Evolutionary conservation across 2,329 filamentous ascomycete genomes (phyloP), one percentile per base, ranked within the genome.

Genomic region (Cladosporium sp.): DNA sequence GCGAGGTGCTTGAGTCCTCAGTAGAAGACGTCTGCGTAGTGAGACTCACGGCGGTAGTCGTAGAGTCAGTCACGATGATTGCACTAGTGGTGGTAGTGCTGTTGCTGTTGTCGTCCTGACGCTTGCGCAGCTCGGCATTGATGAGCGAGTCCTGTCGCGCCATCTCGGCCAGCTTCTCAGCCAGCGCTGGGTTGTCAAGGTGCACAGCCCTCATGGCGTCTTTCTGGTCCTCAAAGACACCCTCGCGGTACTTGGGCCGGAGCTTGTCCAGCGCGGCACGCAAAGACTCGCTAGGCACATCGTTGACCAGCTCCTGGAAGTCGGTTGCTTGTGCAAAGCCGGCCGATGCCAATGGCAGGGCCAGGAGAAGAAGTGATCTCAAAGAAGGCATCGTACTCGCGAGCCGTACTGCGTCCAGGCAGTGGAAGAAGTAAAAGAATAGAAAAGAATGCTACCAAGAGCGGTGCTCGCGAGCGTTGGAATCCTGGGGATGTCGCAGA

Each of bases 231-330:
- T 83, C 80, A 71, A 86, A 89, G 58, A 89, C 80, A 60, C 87
- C 88, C 68, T 89, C 82, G 69, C 85, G 82, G 74, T 86, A 90
- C 68, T 84, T 83, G 50, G 81, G 79, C 47, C 83, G 81, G 56
- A 86, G 77, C 61, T 80, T 76, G 71, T 89, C 85, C 34, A 92
- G 78, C 55, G 88, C 82, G 49, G 82, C 81, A 71, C 90, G 86
- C 56, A 92, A 76, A 42, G 83, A 80, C 51, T 83, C 78, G 57
- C 81, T 80, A 20, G 86, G 83, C 58, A 87, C 75, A 22, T 78
- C 77, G 61, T 81, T 76, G 56, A 87, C 74, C 57, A 86, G 72
- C 60, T 83, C 78, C 63, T 81, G 77, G 73, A 87, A 83, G 17
- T 72, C 74, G 50, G 55, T 42, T 37, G 65, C 55, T 51, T 68